Conservation (phyloP, 495 filamentous ascomycete species). For the Neurospora sp. region DNA sequence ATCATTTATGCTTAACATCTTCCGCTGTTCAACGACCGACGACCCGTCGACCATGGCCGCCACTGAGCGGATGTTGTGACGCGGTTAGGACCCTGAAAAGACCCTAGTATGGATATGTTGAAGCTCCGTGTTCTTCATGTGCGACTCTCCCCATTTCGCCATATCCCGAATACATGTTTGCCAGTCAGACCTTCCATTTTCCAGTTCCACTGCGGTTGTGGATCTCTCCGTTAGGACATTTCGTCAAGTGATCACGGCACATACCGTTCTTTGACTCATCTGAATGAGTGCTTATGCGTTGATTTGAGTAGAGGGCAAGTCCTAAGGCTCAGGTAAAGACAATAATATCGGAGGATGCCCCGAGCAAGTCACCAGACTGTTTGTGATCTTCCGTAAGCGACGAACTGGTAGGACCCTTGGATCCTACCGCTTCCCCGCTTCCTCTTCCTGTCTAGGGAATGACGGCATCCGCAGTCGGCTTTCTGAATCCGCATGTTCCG, state of each 20-base stretch:
- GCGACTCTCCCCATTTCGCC: neutral
- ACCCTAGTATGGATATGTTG: neutral
- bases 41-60: neutral
- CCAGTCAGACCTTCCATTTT: neutral
- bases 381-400: neutral
- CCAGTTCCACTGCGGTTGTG: neutral
- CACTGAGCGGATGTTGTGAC: neutral
- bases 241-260: neutral
- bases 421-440: neutral
- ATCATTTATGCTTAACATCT: neutral
- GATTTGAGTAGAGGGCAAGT: neutral
- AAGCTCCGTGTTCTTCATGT: neutral
- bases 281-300: neutral
- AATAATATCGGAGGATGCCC: neutral
- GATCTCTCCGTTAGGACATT: neutral
- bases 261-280: neutral
- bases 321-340: neutral
- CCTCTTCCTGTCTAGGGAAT: neutral
- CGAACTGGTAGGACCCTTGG: neutral
- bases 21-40: neutral
- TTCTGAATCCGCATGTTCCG: neutral
- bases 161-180: neutral
- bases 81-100: neutral
- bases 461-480: neutral
- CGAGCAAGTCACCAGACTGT: neutral